phyloP scores from a whole-genome alignment of 2,329 filamentous ascomycete genomes.

The Didymella segeticola region DNA sequence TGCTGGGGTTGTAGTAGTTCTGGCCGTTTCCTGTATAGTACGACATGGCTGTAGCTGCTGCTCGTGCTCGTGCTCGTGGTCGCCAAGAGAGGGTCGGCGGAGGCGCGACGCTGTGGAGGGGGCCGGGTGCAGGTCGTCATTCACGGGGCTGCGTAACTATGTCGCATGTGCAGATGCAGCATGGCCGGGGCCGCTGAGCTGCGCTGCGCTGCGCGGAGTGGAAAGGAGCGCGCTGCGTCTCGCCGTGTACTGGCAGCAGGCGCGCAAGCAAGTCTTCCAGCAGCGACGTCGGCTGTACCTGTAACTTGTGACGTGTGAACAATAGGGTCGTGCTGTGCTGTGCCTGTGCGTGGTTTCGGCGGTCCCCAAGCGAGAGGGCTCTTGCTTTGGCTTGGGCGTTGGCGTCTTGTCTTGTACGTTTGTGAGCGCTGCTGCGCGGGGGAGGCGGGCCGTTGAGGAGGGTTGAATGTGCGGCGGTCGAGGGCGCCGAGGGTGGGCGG shows the following conservation, averaged over 20 bases:
- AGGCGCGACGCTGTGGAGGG: conserved; percentile 24
- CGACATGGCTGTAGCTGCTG: conserved; percentile 63
- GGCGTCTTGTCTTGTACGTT: conserved; percentile 20
- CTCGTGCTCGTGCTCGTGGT: no score
- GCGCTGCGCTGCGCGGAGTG: no score
- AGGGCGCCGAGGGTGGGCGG: not conserved
- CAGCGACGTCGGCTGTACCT: not conserved
- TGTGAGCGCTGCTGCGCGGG: conserved; percentile 24
- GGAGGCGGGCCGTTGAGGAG: conserved; percentile 21
- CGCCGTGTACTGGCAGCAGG: conserved; percentile 18
- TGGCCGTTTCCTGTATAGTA: conserved; percentile 62
- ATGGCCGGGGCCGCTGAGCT: conserved; percentile 41
- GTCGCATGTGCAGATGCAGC: conserved; percentile 44
- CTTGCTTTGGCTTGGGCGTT: no score
- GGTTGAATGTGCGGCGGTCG: conserved; percentile 6
- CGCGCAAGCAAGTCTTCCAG: conserved; percentile 9
- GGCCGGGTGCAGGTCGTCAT: conserved; percentile 37
- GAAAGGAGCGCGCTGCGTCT: conserved; percentile 14
- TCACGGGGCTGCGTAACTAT: conserved; percentile 45
- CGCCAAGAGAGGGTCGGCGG: conserved; percentile 19
- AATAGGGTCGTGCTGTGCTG: no score
- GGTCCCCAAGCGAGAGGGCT: conserved; percentile 25
- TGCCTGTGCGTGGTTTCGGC: conserved; percentile 24
- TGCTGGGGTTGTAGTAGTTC: conserved; percentile 56
- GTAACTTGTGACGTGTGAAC: no score